Conservation (phyloP, 176 grass and related monocot species). For the Zoysia japonica region DNA sequence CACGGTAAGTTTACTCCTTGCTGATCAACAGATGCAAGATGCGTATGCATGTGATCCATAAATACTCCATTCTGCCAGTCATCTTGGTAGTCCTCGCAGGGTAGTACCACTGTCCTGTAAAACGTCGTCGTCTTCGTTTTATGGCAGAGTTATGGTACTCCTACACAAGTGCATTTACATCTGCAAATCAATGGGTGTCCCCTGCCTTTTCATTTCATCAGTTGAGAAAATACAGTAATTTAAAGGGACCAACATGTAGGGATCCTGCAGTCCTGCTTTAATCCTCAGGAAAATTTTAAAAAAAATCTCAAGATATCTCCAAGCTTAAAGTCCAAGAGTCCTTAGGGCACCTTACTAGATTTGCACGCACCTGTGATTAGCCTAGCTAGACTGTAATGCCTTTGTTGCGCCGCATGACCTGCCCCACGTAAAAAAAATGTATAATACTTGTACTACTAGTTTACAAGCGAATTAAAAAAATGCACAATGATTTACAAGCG, state of each 20-base stretch:
- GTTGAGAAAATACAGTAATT: background rate
- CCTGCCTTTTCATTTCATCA: slow-evolving; percentile 23
- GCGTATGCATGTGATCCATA: background rate
- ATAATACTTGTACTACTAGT: too few relatives aligned
- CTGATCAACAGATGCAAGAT: slow-evolving; percentile 5
- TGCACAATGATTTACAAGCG: too few relatives aligned
- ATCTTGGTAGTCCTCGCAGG: background rate
- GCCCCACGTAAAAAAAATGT: background rate
- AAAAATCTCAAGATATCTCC: slow-evolving; percentile 17
- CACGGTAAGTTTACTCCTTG: background rate
- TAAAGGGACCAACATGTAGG: slow-evolving; percentile 25
- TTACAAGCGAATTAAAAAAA: background rate
- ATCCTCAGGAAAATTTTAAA: background rate
- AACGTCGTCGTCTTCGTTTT: slow-evolving; percentile 18
- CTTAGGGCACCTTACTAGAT: slow-evolving; percentile 35
- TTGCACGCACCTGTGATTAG: slow-evolving; percentile 31
- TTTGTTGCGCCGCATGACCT: background rate
- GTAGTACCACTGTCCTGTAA: background rate
- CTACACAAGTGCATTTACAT: slow-evolving; percentile 18
- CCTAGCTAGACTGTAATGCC: background rate
- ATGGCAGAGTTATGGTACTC: slow-evolving; percentile 13
- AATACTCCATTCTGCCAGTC: background rate
- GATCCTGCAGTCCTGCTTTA: background rate
- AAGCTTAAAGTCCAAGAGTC: slow-evolving; percentile 43
- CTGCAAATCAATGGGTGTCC: slow-evolving; percentile 42